Evolutionary conservation across 2,329 filamentous ascomycete species (phyloP), one percentile per base, ranked within the genome.

Genomic region (Mycosphaerella sp.): DNA sequence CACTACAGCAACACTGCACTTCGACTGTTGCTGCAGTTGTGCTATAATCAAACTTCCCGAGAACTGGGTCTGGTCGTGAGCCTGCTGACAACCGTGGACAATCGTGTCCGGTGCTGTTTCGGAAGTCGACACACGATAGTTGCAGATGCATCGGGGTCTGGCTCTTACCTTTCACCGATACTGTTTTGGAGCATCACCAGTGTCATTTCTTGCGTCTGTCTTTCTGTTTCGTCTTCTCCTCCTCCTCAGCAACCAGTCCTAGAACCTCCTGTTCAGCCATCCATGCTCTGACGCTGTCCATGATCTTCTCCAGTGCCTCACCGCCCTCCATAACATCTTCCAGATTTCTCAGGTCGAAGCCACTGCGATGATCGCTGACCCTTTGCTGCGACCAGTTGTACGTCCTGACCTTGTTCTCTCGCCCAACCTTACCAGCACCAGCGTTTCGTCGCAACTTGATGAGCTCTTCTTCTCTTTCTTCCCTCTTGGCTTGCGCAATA

Each of bases 331-430:
- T 75, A n/a, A 95, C 85, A 63, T 86, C 80, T 44, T 87, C 83
- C 55, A 96, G 71, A 65, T 90, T 87, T 66, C 91, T 83, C 12
- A 89, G 78, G 50, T 90, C 90, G 35, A 86, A 68, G 0, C 86
- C 88, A 62, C 85, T 88, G 36, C 90, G 78, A 70, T 96, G 90
- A 64, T 96, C 90, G 1, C 90, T 95, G 59, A 93, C 90, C 39
- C 90, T 77, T 69, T 89, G 84, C 68, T 87, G 82, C 3, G 75
- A 75, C 68, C 75, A 86, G 68, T 96, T 95, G 70, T 96, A 96
- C 0, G 90, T 96, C 54, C 90, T 78, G 52, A 98, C 85, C 74
- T 98, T 98, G 73, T 97, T 89, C 41, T 88, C 88, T 37, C 93
- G 79, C 5, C 90, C 93, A 73, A 93, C 90, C 63, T 85, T 79